A percentile compares a stretch with the other conserved stretches of the same genome.
phyloP scores from a whole-genome alignment of 768 basidiomycete species.

The Hebeloma cylindrosporum region DNA sequence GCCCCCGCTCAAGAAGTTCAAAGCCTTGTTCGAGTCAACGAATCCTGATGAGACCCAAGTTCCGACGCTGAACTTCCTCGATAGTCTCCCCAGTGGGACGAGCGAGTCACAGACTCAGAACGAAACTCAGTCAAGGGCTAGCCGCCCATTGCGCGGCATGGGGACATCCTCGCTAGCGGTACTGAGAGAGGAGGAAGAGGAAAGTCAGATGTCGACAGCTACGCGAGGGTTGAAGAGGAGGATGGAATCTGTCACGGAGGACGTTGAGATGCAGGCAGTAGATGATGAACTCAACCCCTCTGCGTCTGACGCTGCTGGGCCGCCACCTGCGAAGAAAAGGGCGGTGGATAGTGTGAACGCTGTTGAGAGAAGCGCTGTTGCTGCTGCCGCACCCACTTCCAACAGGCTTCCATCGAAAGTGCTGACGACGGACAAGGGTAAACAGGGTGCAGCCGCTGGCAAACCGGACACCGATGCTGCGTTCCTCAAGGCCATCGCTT shows the following conservation, averaged over 20 bases:
- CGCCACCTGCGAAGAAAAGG: slow-evolving; percentile 40
- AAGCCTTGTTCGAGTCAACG: slow-evolving; percentile 66
- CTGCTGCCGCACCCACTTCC: not conserved
- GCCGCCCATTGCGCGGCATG: slow-evolving; percentile 18
- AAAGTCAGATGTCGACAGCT: slow-evolving; percentile 17
- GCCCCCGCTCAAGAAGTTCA: slow-evolving; percentile 69
- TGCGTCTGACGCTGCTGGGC: slow-evolving; percentile 9
- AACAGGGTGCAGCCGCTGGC: slow-evolving; percentile 37
- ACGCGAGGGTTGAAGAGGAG: slow-evolving; percentile 39
- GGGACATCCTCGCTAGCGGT: slow-evolving; percentile 27
- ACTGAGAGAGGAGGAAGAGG: slow-evolving; percentile 61
- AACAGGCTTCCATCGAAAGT: slow-evolving; percentile 20
- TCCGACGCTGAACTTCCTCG: slow-evolving; percentile 14
- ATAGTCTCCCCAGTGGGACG: slow-evolving; percentile 22
- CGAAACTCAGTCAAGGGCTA: slow-evolving; percentile 9
- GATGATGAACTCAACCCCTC: no score
- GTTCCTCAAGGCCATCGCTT: slow-evolving; percentile 74
- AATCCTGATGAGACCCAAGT: slow-evolving; percentile 41
- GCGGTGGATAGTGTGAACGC: slow-evolving; percentile 41
- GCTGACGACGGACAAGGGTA: slow-evolving; percentile 11
- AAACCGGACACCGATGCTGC: slow-evolving; percentile 65
- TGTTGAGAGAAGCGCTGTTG: slow-evolving; percentile 20
- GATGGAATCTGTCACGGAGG: slow-evolving; percentile 35
- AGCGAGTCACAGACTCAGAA: slow-evolving; percentile 33
- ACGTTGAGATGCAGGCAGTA: slow-evolving; percentile 41